Base-by-base conservation (phyloP, 1,284 basidiomycete species). In the Puccinia coronata region DNA sequence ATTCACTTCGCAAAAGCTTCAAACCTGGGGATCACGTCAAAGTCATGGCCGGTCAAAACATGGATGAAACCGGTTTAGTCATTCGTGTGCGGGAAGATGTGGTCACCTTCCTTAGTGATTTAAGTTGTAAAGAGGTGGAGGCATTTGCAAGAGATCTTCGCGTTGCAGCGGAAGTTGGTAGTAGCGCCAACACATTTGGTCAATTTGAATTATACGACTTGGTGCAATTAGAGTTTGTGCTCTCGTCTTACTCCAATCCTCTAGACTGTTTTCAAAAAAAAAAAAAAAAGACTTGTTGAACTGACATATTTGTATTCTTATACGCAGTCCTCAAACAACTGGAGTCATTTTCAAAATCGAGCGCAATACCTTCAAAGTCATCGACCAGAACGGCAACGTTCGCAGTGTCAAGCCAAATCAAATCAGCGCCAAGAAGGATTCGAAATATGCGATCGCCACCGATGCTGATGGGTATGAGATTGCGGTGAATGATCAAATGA, bases 281-380 rank as follows among this genome's bases (percentile, higher is more conserved):
- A 11, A 23, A 11, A 49, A 55, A 6, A 11, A 49, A 55, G 3
- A 31, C 5, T 51, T 43, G 16, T 39, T 41, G 43, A 31, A 1
- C 16, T 39, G 25, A 80, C 57, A 31, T 43, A 63, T 79, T 36
- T 47, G 31, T 53, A n/a, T 73, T 23, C 69, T 74, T 51, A 82
- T 53, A 39, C 55, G 69, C 83, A 95, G 94, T 86, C 89, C 92
- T 49, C 93, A 95, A 86, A 97, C 96, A 1, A 94, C 95, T 36
- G 96, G 95, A 85, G 95, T 99, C 82, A 96, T 99, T 84, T 97
- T 93, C 90, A 97, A 97, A 87, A 96, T 96, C 4, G 97, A 99
- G 86, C 91, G 94, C 25, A 94, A 95, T 85, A 92, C 93, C 11
- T 95, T 99, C 90, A 93, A 94, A 82, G 93, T 99, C 0, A 89